Evolutionary conservation across 805 yeast species (phyloP).

Genomic region (Maudiozyma pseudohumilis): DNA sequence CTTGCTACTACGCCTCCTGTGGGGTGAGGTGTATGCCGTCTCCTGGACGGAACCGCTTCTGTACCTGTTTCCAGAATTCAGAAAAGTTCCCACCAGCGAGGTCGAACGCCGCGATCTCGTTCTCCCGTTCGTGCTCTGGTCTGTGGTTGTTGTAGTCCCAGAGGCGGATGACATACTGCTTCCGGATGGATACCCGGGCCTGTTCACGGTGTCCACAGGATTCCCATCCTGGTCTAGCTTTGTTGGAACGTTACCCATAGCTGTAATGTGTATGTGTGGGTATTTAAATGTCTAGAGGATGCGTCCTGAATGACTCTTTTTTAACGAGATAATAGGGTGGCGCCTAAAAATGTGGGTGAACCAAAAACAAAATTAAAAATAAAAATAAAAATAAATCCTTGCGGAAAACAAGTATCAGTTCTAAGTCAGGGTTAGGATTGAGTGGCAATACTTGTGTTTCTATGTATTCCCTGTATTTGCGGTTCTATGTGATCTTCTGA

Average conservation of each 20-base stretch:
- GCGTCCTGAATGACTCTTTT: too few species aligned
- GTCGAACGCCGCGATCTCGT: slow-evolving; percentile 19
- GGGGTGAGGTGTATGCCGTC: neutral
- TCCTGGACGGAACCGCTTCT: slow-evolving; percentile 15
- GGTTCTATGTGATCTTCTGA: too few species aligned
- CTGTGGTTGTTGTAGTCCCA: neutral
- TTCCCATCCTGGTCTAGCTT: slow-evolving; percentile 31
- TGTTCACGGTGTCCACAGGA: slow-evolving; percentile 3
- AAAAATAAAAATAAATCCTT: too few species aligned
- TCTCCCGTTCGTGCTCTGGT: neutral
- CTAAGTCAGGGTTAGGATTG: too few species aligned
- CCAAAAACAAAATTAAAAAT: neutral
- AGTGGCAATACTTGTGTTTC: too few species aligned
- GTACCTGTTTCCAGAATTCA: slow-evolving; percentile 18
- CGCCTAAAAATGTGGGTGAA: too few species aligned
- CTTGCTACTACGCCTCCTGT: slow-evolving; percentile 34
- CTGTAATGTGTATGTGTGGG: neutral
- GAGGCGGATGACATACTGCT: slow-evolving; percentile 6
- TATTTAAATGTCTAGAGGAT: too few species aligned
- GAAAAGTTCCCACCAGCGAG: slow-evolving; percentile 19
- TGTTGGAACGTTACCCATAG: slow-evolving; percentile 41
- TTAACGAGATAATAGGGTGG: too few species aligned
- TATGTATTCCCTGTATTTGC: too few species aligned
- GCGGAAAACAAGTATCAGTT: too few species aligned
- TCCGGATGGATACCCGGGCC: slow-evolving; percentile 7